Base-by-base conservation (phyloP, 139 green algal genomes). In the Yamagishiella unicocca region DNA sequence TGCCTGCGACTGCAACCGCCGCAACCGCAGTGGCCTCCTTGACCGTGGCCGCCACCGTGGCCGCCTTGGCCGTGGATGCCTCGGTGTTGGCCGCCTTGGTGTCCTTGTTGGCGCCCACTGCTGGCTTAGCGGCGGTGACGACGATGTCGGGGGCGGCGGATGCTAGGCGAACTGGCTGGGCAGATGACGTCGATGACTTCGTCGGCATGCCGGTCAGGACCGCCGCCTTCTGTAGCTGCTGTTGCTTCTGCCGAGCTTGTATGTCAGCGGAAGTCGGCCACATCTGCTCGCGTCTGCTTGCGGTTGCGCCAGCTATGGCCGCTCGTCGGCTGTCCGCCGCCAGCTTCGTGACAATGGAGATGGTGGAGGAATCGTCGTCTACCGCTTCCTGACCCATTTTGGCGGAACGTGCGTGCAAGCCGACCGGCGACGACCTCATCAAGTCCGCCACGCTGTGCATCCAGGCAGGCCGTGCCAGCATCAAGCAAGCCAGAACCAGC, bases 241-340 rank as follows among this genome's bases (percentile, higher is more conserved):
- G n/a, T n/a, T n/a, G 73, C 40, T 58, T 19, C 43, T 62, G 43
- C 72, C 43, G n/a, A 24, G 45, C 42, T 19, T 38, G 21, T 4
- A 64, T 10, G 40, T 40, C 43, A 22, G 27, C 27, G 35, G 7
- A 17, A 21, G 66, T 74, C 12, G 70, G 70, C 70, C 70, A 78
- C 70, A 78, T 78, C 21, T 40, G 70, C 70, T 78, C 70, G 38
- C 70, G 70, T 6, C 70, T 38, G 29, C 29, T 64, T 43, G 29
- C 45, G 40, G 45, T 42, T 29, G 43, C 27, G 27, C 17, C 70
- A 45, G 72, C 43, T 42, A 25, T 19, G 4, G 25, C 72, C 29
- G 72, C 29, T 29, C 72, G 72, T 45, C 72, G 25, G n/a, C 72
- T 80, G 27, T 80, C 72, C 0, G 72, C 72, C 10, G 72, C 42